Base-by-base conservation (phyloP, 108 stramenopile species). In the Chaetoceros tenuissimus region DNA sequence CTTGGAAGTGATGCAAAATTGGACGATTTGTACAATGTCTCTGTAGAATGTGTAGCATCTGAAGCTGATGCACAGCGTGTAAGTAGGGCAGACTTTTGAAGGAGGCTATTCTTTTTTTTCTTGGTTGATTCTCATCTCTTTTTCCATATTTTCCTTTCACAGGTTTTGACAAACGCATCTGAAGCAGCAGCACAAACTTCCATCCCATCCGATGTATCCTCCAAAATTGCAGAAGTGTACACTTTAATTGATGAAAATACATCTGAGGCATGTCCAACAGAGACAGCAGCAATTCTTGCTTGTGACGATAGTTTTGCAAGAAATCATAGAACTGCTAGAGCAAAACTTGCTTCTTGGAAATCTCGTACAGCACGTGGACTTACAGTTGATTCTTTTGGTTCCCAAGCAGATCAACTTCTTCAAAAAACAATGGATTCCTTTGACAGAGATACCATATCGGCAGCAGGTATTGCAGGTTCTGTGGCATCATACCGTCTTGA, bases 371-470 rank as follows among this genome's bases (percentile, higher is more conserved):
- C 74, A 24, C 80, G 90, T 29, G 81, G 81, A 27, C 63, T 86
- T 24, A 28, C 69, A 30, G 82, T 87, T 40, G 82, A 85, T 21
- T 63, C 58, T 8, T 92, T 86, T 62, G 84, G 90, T 0, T 24
- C 28, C 2, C 65, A 77, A 3, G 90, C 90, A 16, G 78, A 74
- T 16, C 52, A 53, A 1, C 56, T 92, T 8, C 71, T 79, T 18
- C 34, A 68, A 26, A 49, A 63, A 2, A 70, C 79, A 1, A 54
- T 92, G 58, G 62, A 71, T 24, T 57, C 71, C 24, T 92, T 82
- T 59, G 90, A 92, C 53, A 62, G 75, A 18, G 84, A 88, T 56
- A 92, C 86, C 28, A 67, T 87, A 60, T 62, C 68, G 0, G 84
- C 79, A 20, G 84, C 86, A 7, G 86, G 86, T 17, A 52, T 85